A percentile compares a stretch with the other conserved stretches of the same genome.
Conservation (phyloP, 148 eudicot genomes). For the Silene latifolia region DNA sequence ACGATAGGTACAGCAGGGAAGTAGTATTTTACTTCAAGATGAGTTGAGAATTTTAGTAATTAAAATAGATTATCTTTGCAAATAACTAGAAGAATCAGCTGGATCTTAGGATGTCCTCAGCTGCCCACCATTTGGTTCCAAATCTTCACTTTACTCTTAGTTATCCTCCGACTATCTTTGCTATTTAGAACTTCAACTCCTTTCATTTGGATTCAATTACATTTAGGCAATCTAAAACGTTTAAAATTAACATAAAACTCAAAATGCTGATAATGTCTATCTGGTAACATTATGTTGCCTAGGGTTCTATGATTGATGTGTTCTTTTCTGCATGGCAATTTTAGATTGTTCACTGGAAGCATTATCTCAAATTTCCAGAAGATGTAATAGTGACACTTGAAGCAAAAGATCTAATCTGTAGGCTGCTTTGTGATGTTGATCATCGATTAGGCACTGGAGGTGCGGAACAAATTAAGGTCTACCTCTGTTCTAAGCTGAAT, state of each 20-base stretch:
- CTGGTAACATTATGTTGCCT: conserved; percentile 5
- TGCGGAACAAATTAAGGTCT: conserved; percentile 82
- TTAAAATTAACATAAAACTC: not conserved
- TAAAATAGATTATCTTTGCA: not conserved
- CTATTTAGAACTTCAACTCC: no score
- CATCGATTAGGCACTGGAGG: conserved; percentile 89
- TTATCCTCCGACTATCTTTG: not conserved
- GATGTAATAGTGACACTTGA: conserved; percentile 66
- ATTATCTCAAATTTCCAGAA: conserved; percentile 84
- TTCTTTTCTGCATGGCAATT: not conserved
- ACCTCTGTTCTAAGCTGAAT: not conserved
- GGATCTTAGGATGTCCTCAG: not conserved
- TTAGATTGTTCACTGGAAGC: conserved; percentile 97
- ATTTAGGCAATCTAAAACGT: not conserved
- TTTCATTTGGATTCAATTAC: no score
- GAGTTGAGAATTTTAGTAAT: not conserved
- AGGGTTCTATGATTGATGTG: not conserved
- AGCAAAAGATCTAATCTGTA: conserved; percentile 88
- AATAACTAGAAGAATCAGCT: not conserved
- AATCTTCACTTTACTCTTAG: not conserved
- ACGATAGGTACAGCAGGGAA: not conserved
- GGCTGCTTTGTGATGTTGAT: conserved; percentile 92
- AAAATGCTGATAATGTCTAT: conserved; percentile 4
- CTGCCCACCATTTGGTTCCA: not conserved
- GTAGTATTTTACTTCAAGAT: not conserved